Base-by-base conservation (phyloP, 192 early-diverging fungal species). In the Podila verticillata region DNA sequence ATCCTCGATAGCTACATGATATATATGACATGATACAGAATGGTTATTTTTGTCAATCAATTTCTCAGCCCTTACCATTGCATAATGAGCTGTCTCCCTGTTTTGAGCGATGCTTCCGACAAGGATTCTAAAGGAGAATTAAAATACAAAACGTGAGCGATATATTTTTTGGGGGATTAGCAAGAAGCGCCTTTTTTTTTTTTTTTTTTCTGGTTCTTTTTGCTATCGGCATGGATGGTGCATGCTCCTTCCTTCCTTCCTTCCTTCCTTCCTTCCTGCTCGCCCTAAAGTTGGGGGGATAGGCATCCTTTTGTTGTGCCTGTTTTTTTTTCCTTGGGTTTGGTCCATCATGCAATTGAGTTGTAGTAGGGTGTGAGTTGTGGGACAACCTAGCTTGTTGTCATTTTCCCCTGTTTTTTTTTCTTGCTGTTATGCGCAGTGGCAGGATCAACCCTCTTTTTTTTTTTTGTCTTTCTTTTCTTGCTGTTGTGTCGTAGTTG, bases 1-100 rank as follows among this genome's bases (percentile, higher is more conserved):
- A 10, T 17, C 39, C 17, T 10, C 10, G 39, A 12, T 44, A 44
- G 1, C 39, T 44, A 2, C 4, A 44, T 44, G 10, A 17, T 44
- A 44, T 44, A 9, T 12, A 15, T n/a, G n/a, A n/a, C n/a, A n/a
- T n/a, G n/a, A n/a, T n/a, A n/a, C n/a, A 44, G 17, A 34, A 13
- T 10, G 39, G 39, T 44, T 44, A 44, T 44, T 44, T 44, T 44
- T 44, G 39, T 24, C n/a, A 54, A 54, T 24, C 51, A 24, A 54
- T 24, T 24, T 54, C 51, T 62, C 15, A 24, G 17, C n/a, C 7
- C 68, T 67, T 79, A 79, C 75, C 75, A 79, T 67, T 79, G 75
- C 69, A 79, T 79, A 28, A 79, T 79, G 30, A 79, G 75, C 49
- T 71, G 70, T 35, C 75, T 44, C 57, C 75, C 75, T n/a, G 68